phyloP scores from a whole-genome alignment of 2,329 filamentous ascomycete genomes.

The Ilyonectria destructans region DNA sequence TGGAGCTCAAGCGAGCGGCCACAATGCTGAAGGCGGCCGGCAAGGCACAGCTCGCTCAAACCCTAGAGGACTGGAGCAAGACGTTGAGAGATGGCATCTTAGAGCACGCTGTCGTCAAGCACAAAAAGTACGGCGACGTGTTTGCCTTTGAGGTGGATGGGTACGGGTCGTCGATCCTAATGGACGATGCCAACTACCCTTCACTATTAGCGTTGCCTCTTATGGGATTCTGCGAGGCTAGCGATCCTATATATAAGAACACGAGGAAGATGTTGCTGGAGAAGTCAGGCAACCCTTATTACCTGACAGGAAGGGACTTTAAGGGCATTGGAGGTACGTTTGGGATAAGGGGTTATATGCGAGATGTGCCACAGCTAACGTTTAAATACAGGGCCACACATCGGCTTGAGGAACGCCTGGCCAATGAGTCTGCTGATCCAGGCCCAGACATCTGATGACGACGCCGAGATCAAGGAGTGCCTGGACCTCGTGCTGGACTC shows the following conservation, averaged over 20 bases:
- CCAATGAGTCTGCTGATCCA: conserved; percentile 96
- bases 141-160: conserved; percentile 93
- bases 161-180: conserved; percentile 85
- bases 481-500: conserved; percentile 83
- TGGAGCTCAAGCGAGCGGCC: conserved; percentile 85
- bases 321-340: conserved; percentile 86
- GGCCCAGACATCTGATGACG: conserved; percentile 88
- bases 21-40: conserved; percentile 76
- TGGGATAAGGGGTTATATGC: too few species aligned
- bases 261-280: conserved; percentile 85
- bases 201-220: conserved; percentile 85
- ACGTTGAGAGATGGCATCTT: conserved; percentile 84
- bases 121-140: conserved; percentile 82
- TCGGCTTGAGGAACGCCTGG: conserved; percentile 94
- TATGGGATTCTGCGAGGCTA: conserved; percentile 79
- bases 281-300: conserved; percentile 89
- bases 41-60: conserved; percentile 67
- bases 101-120: conserved; percentile 86
- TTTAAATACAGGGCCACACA: conserved; percentile 69
- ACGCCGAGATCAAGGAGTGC: conserved; percentile 84
- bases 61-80: conserved; percentile 72
- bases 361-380: conserved; percentile 25
- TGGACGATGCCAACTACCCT: conserved; percentile 93
- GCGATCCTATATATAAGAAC: conserved; percentile 86
- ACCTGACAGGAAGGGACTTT: conserved; percentile 82